Evolutionary conservation across 1,139 yeast species (phyloP).

Genomic region (Sporopachydermia cereana): DNA sequence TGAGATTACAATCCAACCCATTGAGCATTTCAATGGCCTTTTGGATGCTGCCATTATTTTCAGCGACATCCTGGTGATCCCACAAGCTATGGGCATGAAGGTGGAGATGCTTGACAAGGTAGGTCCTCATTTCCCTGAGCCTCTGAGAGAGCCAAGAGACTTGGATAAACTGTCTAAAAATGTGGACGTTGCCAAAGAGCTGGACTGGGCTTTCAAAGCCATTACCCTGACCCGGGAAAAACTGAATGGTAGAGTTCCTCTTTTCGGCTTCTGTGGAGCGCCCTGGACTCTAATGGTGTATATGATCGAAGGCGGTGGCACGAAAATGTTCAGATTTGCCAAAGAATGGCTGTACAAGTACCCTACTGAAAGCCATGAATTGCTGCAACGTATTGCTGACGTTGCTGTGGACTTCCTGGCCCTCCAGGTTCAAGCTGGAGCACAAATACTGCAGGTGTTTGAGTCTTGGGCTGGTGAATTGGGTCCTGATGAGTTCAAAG

Average conservation of each 20-base stretch:
- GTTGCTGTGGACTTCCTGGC: conserved; percentile 89
- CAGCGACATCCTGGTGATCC: conserved; percentile 89
- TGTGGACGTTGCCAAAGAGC: conserved; percentile 61
- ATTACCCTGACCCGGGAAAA: conserved; percentile 78
- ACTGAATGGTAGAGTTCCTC: conserved; percentile 82
- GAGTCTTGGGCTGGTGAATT: conserved; percentile 98
- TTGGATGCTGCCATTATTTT: conserved; percentile 96
- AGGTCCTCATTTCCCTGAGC: conserved; percentile 90
- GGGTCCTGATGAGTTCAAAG: conserved; percentile 78
- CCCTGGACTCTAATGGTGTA: conserved; percentile 96
- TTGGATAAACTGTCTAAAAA: conserved; percentile 44
- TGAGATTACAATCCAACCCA: conserved; percentile 90
- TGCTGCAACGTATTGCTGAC: conserved; percentile 72
- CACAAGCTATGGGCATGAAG: conserved; percentile 96
- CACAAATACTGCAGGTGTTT: conserved; percentile 92
- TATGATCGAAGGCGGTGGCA: conserved; percentile 97
- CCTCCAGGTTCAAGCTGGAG: conserved; percentile 93
- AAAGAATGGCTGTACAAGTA: conserved; percentile 84
- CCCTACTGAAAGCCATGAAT: conserved; percentile 58
- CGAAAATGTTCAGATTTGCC: conserved; percentile 80
- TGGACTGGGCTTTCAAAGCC: conserved; percentile 92
- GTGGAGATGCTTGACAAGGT: conserved; percentile 90
- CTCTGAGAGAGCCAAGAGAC: conserved; percentile 66
- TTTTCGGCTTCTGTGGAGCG: conserved; percentile 92
- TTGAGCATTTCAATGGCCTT: conserved; percentile 77